Base-by-base conservation (phyloP, 495 filamentous ascomycete genomes). In the Venustampulla echinocandica region DNA sequence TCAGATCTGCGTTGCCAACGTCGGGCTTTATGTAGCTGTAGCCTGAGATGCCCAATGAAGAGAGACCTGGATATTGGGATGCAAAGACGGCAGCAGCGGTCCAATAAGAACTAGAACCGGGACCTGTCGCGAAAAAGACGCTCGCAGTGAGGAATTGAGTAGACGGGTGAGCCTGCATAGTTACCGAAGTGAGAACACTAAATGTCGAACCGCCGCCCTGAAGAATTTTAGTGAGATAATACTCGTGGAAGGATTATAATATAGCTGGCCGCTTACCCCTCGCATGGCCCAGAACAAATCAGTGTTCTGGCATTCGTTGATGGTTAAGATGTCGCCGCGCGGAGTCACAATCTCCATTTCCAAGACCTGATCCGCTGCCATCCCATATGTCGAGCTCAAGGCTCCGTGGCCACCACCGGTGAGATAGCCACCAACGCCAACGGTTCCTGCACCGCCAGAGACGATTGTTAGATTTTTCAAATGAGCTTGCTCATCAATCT, bases 241-340 rank as follows among this genome's bases (percentile, higher is more conserved):
- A 9, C 10, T 14, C n/a, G 13, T 25, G 15, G 14, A 27, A 13
- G 32, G 21, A 22, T 10, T 28, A 38, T 21, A 20, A n/a, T 7
- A 18, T 57, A 33, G 9, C n/a, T n/a, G n/a, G n/a, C n/a, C n/a
- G 33, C 69, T 62, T 54, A 74, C 68, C 1, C 80, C 82, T 25
- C 73, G 66, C 30, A 84, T 66, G 7, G 82, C 82, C 80, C 78
- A 85, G 59, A 79, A 85, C 5, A 85, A 54, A 56, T 85, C 81
- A 0, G 61, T 38, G 47, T 82, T 70, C 50, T 75, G 63, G 44
- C 69, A 73, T 37, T 73, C 71, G 42, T 74, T 77, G 4, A 71
- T 73, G 0, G 61, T 70, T 22, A 81, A 41, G 14, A 76, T 65
- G 1, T 74, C 61, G 0, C 82, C 80, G 0, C 40, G 44, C 0